Evolutionary conservation across 208 protist genomes (phyloP), one percentile per base, ranked within the genome.

Genomic region (Trypanosoma congolense): DNA sequence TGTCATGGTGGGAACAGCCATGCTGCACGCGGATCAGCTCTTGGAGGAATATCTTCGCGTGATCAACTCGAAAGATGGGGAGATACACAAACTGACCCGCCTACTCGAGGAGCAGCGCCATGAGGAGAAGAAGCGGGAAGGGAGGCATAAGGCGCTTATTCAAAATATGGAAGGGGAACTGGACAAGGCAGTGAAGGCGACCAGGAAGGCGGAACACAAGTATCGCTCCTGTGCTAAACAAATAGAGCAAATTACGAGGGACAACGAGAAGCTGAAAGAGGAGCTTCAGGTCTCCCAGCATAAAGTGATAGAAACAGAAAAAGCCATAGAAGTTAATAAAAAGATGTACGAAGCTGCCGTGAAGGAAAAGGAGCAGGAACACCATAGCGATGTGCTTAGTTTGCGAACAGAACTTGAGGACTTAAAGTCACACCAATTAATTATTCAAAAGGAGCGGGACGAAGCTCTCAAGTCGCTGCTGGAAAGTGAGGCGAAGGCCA

Each of bases 31-130:
- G n/a, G 86, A 91, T 30, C 72, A 89, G 31, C 65, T 94, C 22
- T 55, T 94, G 42, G 78, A 89, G 61, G 83, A 94, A 62, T 94
- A 94, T 60, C 63, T 94, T 4, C 80, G 82, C 6, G 77, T 92
- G 9, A 90, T 94, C 42, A 91, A 94, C 61, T 61, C 74, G 53
- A 94, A 94, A 68, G 87, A 94, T 60, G 71, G 77, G 48, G 75
- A 82, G 42, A 70, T 93, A 21, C 81, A 88, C 24, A 56, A 56
- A 1, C 57, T 90, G 5, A 67, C 87, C 12, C 66, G 73, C 19
- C 67, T 67, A 19, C 45, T 76, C 26, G 76, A 92, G 41, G 67
- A 77, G 16, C 61, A 66, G 12, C 64, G 74, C 8, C 29, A 64
- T 9, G 64, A 65, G 2, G 41, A 58, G 1, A 62, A 66, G 44